These are phyloP conservation scores for Drosera spatulata DNA, from an alignment of 179 eudicot genomes.

Conservation along the genomic window DNA sequence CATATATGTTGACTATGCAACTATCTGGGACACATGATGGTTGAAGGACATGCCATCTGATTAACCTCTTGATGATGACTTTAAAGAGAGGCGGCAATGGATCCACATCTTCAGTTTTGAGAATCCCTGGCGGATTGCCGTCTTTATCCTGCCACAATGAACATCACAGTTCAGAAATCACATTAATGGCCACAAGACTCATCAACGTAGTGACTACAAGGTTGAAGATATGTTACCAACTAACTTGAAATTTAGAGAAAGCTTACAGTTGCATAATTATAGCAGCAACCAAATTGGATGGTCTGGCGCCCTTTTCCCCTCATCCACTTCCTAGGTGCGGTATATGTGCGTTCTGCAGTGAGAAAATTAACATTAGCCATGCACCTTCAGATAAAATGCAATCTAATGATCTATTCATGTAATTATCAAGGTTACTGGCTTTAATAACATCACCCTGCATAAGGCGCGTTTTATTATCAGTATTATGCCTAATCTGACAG, in stretches of 20 bases:
- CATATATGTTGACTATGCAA: conserved; percentile 84
- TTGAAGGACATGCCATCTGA: conserved; percentile 82
- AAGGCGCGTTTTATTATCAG: no score
- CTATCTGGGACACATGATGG: conserved; percentile 80
- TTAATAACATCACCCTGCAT: no score
- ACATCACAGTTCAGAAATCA: neutral
- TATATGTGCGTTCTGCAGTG: conserved; percentile 61
- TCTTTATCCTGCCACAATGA: conserved; percentile 58
- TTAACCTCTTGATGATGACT: conserved; percentile 65
- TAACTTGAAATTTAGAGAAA: neutral
- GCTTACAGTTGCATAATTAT: conserved; percentile 73
- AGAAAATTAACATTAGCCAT: neutral
- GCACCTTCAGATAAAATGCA: neutral
- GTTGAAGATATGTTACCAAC: neutral
- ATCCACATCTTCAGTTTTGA: conserved; percentile 50
- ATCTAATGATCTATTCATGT: neutral
- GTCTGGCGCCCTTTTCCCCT: conserved; percentile 90
- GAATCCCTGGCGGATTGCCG: conserved; percentile 81
- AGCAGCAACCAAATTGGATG: conserved; percentile 91
- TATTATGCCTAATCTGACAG: no score
- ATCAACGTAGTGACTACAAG: neutral
- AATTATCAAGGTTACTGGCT: neutral
- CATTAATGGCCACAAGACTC: neutral
- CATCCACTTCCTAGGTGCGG: conserved; percentile 92
- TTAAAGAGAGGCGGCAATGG: conserved; percentile 70